Base-by-base conservation (phyloP, 1,284 basidiomycete species). In the Mycena sp. region DNA sequence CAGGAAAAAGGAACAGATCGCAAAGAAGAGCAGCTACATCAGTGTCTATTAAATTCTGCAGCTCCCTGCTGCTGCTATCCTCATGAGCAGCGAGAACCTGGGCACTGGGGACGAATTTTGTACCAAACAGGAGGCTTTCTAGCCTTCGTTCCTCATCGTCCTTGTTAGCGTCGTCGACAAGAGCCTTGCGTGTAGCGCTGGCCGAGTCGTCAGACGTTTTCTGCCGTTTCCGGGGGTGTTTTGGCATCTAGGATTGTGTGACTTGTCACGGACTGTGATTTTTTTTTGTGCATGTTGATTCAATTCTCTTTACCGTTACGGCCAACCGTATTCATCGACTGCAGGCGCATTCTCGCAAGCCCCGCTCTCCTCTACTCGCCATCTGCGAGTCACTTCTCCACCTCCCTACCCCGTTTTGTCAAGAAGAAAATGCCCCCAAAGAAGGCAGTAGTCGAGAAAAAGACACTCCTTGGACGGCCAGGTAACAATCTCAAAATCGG, bases 401-500 rank as follows among this genome's bases (percentile, higher is more conserved):
- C 62, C 25, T 53, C 65, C 7, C 23, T 21, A 17, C 44, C 57
- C n/a, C 44, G 61, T 25, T 12, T 55, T 21, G 43, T 30, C 3
- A 78, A 78, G 70, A 87, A 85, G 76, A 93, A 79, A 75, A 96
- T 95, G 92, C 90, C 94, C 14, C 95, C 95, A 10, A 95, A 94
- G 81, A 95, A 94, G 78, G 86, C 87, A 59, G 81, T 83, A 60
- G 83, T 83, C 37, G 93, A 95, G 81, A 96, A 96, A 83, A 96
- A 94, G 80, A 80, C 83, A 40, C 80, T 96, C 26, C 88, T 98
- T 49, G 96, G 96, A 49, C 83, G 95, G 67, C 96, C 96, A 40
- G 86, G 92, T 67, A 98, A 98, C 83, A 98, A 98, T 82, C 83
- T 93, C 70, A 93, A 95, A 87, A 93, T 97, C 73, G 96, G 95